Conservation (phyloP, 1,284 basidiomycete genomes). For the Ganoderma lucidum region DNA sequence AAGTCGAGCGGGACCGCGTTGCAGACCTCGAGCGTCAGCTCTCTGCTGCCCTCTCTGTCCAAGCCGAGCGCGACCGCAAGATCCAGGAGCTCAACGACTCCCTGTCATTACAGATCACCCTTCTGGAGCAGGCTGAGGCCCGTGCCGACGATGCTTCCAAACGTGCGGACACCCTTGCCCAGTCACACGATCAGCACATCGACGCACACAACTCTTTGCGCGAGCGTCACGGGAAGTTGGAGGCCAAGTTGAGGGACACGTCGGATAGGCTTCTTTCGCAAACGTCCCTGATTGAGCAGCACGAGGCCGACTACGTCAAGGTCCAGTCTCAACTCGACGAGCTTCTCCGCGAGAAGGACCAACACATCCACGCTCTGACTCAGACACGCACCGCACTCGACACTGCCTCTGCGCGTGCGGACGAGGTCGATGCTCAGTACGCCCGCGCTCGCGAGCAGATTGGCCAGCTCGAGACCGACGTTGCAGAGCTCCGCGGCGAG, state of each 20-base stretch:
- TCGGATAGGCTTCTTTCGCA: conserved; percentile 80
- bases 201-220: conserved; percentile 82
- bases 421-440: conserved; percentile 84
- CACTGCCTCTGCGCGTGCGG: conserved; percentile 79
- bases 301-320: conserved; percentile 80
- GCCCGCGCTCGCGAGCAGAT: conserved; percentile 74
- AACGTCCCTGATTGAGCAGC: conserved; percentile 79
- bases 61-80: conserved; percentile 73
- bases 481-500: conserved; percentile 82
- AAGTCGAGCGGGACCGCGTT: conserved; percentile 83
- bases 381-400: conserved; percentile 85
- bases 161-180: conserved; percentile 86
- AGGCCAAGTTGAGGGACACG: conserved; percentile 82
- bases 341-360: conserved; percentile 72
- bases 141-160: conserved; percentile 83
- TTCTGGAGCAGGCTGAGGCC: conserved; percentile 84
- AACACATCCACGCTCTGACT: conserved; percentile 87
- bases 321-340: conserved; percentile 78
- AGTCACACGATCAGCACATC: conserved; percentile 74
- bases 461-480: conserved; percentile 71
- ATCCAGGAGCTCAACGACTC: conserved; percentile 79
- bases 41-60: conserved; percentile 70
- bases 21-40: conserved; percentile 85
- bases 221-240: conserved; percentile 66
- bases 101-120: conserved; percentile 76